Base-by-base conservation (phyloP, 2,329 filamentous ascomycete species). In the Colletotrichum salicis region DNA sequence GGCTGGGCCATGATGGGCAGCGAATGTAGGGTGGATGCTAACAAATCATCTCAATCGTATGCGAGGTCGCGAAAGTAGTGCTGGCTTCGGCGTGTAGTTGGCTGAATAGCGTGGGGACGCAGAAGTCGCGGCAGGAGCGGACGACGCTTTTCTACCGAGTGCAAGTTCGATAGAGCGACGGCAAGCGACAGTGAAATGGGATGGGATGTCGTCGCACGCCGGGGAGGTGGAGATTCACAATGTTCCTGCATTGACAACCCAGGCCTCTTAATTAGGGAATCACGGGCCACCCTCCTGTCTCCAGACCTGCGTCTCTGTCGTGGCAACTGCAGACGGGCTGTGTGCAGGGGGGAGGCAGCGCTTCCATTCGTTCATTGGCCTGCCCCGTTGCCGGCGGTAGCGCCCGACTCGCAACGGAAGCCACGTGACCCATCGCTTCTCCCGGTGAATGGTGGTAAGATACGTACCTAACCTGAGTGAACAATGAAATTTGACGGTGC, bases 1-100 rank as follows among this genome's bases (percentile, higher is more conserved):
- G 64, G 35, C 81, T 80, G 79, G 78, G 82, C 76, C 84, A 86
- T 86, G 78, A 76, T 77, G 56, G 37, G 68, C 56, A 60, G 56
- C 45, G 15, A 27, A 59, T 48, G 33, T 33, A 22, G 19, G 55
- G 27, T 0, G 15, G 35, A 48, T 60, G 70, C 59, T 64, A 72
- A 60, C 13, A 70, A 64, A 51, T 64, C 70, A 72, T 72, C 55
- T 59, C 70, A 72, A 64, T 51, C 66, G 70, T 27, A 19, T 51
- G 29, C 54, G 35, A 55, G 54, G 5, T 64, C 60, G 54, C 65
- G 48, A 41, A 56, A 27, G 15, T 37, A 29, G 48, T 35, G 59
- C 19, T 70, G 29, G 54, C 63, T 35, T 19, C 19, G 35, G 7
- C 19, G 45, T 24, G 63, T n/a, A 51, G 59, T 41, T 54, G 63